Conservation (phyloP, 2,329 filamentous ascomycete genomes). For the Colletotrichum falcatum region DNA sequence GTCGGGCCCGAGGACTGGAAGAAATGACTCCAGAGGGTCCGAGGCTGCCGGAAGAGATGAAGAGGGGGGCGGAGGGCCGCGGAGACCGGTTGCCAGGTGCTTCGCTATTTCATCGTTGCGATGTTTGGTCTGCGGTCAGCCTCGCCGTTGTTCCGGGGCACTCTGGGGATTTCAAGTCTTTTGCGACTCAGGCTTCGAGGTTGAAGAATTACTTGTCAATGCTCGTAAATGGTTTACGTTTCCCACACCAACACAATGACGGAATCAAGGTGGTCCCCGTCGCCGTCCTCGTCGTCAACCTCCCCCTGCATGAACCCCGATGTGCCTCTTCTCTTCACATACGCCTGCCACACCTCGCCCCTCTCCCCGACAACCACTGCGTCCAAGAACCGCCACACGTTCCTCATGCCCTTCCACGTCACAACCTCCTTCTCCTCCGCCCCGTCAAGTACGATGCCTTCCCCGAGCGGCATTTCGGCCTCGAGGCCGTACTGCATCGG, state of each 20-base stretch:
- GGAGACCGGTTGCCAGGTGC: neutral
- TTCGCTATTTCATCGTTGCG: neutral
- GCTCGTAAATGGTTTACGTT: neutral
- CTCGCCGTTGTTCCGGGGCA: too few species aligned
- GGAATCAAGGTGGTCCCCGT: slow-evolving; percentile 51
- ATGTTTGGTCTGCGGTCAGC: too few species aligned
- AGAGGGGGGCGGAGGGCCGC: too few species aligned
- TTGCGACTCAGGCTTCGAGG: neutral
- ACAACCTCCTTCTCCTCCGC: slow-evolving; percentile 49
- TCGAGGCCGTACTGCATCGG: slow-evolving; percentile 34
- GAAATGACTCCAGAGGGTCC: neutral
- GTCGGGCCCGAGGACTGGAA: slow-evolving; percentile 43
- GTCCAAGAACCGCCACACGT: slow-evolving; percentile 58
- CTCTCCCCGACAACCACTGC: slow-evolving; percentile 48
- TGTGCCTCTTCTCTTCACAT: slow-evolving; percentile 50
- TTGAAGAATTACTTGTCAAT: neutral
- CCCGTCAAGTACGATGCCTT: slow-evolving; percentile 50
- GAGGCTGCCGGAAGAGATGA: neutral
- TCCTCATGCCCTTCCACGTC: slow-evolving; percentile 51
- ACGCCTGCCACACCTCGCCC: slow-evolving; percentile 61
- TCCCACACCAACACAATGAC: slow-evolving; percentile 58
- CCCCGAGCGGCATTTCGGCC: slow-evolving; percentile 43
- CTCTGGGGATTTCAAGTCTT: too few species aligned
- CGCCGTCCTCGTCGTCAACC: slow-evolving; percentile 43
- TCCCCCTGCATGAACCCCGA: slow-evolving; percentile 20